These are phyloP conservation scores for Podaxis pistillaris DNA, from an alignment of 768 basidiomycete genomes.

Conservation along the genomic window DNA sequence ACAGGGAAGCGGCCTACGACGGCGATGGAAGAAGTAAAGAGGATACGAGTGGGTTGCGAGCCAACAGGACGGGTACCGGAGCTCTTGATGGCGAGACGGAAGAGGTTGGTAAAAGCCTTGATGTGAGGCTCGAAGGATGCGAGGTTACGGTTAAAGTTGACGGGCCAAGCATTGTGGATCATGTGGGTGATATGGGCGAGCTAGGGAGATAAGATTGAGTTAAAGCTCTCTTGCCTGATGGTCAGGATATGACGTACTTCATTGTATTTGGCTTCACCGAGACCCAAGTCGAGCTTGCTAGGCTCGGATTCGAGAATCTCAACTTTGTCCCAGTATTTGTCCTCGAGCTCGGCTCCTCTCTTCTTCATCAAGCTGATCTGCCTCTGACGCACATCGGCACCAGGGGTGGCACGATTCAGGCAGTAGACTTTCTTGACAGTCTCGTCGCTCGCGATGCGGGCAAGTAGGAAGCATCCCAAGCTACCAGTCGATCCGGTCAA, in stretches of 20 bases:
- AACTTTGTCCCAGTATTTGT: slow-evolving; percentile 29
- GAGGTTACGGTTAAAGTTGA: slow-evolving; percentile 41
- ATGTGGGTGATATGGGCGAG: slow-evolving; percentile 28
- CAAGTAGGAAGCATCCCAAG: slow-evolving; percentile 37
- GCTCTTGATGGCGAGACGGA: slow-evolving; percentile 25
- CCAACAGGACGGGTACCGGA: slow-evolving; percentile 32
- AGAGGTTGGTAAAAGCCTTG: slow-evolving; percentile 23
- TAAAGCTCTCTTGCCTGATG: neutral
- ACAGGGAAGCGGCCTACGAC: slow-evolving; percentile 31
- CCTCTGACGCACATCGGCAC: slow-evolving; percentile 20
- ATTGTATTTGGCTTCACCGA: slow-evolving; percentile 23
- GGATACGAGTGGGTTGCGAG: slow-evolving; percentile 26
- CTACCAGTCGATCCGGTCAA: slow-evolving; percentile 41
- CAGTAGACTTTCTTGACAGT: slow-evolving; percentile 30
- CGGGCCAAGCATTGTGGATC: slow-evolving; percentile 40
- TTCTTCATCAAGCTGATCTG: slow-evolving; percentile 30
- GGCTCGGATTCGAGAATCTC: slow-evolving; percentile 27
- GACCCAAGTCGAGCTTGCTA: slow-evolving; percentile 24
- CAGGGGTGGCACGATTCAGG: slow-evolving; percentile 27
- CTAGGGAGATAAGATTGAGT: slow-evolving; percentile 1
- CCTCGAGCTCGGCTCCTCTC: slow-evolving; percentile 26
- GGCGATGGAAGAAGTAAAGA: slow-evolving; percentile 38
- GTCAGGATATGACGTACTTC: slow-evolving; percentile 20
- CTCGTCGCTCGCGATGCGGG: slow-evolving; percentile 22
- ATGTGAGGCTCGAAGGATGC: slow-evolving; percentile 43